These are phyloP conservation scores for Capniomyces stellatus DNA, from an alignment of 371 early-diverging fungal genomes.

Conservation along the genomic window DNA sequence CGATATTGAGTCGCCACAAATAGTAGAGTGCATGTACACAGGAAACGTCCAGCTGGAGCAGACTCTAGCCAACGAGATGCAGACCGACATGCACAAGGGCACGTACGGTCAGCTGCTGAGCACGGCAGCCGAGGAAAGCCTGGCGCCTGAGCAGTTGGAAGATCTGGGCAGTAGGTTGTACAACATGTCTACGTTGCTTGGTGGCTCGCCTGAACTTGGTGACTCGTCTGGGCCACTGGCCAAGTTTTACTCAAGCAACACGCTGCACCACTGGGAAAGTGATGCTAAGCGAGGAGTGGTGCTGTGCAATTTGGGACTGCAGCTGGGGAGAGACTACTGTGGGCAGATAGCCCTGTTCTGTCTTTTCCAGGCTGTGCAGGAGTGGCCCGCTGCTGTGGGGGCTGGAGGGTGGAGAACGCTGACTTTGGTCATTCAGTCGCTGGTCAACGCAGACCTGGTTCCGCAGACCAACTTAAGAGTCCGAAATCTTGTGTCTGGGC, in stretches of 20 bases:
- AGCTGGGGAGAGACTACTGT: conserved; percentile 73
- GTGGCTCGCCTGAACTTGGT: background rate
- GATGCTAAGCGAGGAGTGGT: conserved; percentile 37
- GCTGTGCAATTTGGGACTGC: conserved; percentile 49
- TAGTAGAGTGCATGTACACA: conserved; percentile 5
- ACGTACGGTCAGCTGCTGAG: background rate
- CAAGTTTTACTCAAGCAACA: conserved; percentile 62
- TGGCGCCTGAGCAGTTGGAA: background rate
- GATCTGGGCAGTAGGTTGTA: background rate
- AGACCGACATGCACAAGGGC: background rate
- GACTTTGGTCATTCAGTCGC: conserved; percentile 6
- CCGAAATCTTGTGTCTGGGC: conserved; percentile 36
- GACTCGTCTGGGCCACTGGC: conserved; percentile 36
- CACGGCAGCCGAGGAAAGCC: no score
- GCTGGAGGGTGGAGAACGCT: conserved; percentile 51
- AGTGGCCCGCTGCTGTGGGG: conserved; percentile 13
- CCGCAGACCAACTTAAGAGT: conserved; percentile 8
- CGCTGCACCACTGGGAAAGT: conserved; percentile 44
- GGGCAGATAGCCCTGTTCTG: conserved; percentile 77
- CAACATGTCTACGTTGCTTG: conserved; percentile 1
- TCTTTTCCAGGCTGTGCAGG: conserved; percentile 35
- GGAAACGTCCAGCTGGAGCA: background rate
- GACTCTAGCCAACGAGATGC: background rate
- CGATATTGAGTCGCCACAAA: conserved; percentile 14
- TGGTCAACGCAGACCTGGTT: conserved; percentile 14